A percentile compares a stretch with the other conserved stretches of the same genome.
Evolutionary conservation across 1,139 yeast genomes (phyloP).

Genomic region (Williopsis jadinii): DNA sequence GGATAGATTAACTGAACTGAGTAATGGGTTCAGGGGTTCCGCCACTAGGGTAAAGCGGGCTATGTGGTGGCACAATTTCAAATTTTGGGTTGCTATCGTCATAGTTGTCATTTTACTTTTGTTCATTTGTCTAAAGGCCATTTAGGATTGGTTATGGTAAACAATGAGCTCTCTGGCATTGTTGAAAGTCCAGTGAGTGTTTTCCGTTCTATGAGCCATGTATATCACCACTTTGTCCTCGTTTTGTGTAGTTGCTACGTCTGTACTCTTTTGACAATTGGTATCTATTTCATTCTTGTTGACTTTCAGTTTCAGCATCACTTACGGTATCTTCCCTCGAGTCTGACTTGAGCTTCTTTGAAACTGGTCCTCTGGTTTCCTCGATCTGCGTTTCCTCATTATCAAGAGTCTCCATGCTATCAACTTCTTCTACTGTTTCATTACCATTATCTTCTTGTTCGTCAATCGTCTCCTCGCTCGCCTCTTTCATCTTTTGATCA

Average conservation of each 20-base stretch:
- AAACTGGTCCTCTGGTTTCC: conserved; percentile 3
- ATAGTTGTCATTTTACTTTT: conserved; percentile 4
- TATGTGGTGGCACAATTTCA: conserved; percentile 56
- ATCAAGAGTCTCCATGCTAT: conserved; percentile 2
- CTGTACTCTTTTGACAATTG: neutral
- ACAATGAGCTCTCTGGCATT: neutral
- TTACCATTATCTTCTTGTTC: conserved; percentile 4
- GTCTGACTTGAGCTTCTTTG: conserved; percentile 7
- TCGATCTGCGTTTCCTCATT: conserved; percentile 2
- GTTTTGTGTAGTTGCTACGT: too few relatives aligned
- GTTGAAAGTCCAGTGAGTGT: neutral
- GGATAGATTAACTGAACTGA: conserved; percentile 58
- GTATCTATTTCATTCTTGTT: conserved; percentile 3
- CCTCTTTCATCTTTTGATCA: neutral
- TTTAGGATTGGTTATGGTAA: neutral
- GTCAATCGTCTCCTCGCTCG: neutral
- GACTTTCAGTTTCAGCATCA: conserved; percentile 3
- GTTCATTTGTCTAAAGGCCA: conserved; percentile 3
- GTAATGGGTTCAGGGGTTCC: conserved; percentile 61
- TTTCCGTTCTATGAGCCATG: neutral
- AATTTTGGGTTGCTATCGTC: conserved; percentile 27
- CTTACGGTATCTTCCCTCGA: conserved; percentile 13
- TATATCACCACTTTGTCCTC: too few relatives aligned
- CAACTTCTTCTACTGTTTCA: conserved; percentile 11
- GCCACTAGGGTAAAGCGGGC: conserved; percentile 56